A percentile compares a stretch with the other conserved stretches of the same genome.
These are phyloP conservation scores for Saccharomycopsis sp. DNA, from an alignment of 805 yeast genomes.

Conservation along the genomic window DNA sequence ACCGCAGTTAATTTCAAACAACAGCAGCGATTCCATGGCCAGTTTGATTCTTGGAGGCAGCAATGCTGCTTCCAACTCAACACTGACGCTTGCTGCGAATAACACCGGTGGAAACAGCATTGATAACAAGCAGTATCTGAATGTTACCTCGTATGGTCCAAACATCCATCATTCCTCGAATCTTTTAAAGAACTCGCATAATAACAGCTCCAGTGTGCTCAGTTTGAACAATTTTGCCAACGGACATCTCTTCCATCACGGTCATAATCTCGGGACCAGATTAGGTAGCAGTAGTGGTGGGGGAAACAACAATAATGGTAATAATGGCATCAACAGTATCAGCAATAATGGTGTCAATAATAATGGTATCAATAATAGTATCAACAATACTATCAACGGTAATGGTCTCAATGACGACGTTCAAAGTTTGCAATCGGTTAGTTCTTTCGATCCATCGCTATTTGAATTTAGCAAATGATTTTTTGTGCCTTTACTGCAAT, in stretches of 20 bases:
- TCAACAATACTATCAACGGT: background rate
- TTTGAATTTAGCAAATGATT: background rate
- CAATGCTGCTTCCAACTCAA: background rate
- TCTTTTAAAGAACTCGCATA: background rate
- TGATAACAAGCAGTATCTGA: background rate
- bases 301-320: background rate
- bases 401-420: background rate
- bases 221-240: background rate
- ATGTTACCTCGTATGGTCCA: background rate
- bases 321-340: slow-evolving; percentile 2
- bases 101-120: background rate
- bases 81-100: background rate
- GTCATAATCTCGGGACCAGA: background rate
- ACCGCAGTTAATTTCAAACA: slow-evolving; percentile 8
- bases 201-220: background rate
- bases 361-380: background rate
- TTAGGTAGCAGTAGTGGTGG: background rate
- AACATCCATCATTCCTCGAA: background rate
- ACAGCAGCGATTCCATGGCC: slow-evolving; percentile 16
- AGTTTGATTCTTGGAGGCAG: slow-evolving; percentile 7
- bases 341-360: background rate
- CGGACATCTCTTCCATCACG: background rate
- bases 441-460: background rate
- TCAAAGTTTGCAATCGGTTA: background rate
- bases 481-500: no score